Base-by-base conservation (phyloP, 805 yeast genomes). In the Wickerhamomyces xylosicus region DNA sequence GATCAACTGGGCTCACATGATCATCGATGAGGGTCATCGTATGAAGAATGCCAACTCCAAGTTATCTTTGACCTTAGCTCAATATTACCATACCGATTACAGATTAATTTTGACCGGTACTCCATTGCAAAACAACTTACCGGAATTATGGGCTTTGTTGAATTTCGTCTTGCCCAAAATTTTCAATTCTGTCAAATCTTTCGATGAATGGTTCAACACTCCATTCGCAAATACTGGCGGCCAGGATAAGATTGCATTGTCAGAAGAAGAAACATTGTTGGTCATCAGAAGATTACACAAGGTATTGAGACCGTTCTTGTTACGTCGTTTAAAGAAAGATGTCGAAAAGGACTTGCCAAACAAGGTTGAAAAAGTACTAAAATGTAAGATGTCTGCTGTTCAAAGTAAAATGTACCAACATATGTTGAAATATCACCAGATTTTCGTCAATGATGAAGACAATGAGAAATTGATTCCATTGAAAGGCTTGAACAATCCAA, bases 1-100 rank as follows among this genome's bases (percentile, higher is more conserved):
- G 51, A 74, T 79, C 48, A 72, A 72, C 46, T 84, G 89, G 78
- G 81, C 82, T 33, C 90, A 85, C 57, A 84, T 84, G 90, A 82
- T 84, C 47, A 84, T 84, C 47, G 95, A 84, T 66, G 95, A 84
- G 67, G 95, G 95, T 59, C 95, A 84, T 59, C 69, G 94, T 62
- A 79, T 84, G 87, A 84, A 84, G 56, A 84, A 84, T 54, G 68
- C 87, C 2, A 73, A 74, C 41, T 81, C 90, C 3, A 84, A 83
- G 53, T 63, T 84, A 40, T 80, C 90, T 0, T 66, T 66, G 39
- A 83, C 92, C 0, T 73, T 84, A 48, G 75, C 80, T 28, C 75
- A 71, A 40, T 81, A 75, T 51, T 84, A 85, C 51, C 79, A 72
- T 47, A 79, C 92, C 1, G 79, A 79, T 54, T 76, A 84, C 54